Evolutionary conservation across 768 basidiomycete species (phyloP).

Genomic region (Pisolithus marmoratus): DNA sequence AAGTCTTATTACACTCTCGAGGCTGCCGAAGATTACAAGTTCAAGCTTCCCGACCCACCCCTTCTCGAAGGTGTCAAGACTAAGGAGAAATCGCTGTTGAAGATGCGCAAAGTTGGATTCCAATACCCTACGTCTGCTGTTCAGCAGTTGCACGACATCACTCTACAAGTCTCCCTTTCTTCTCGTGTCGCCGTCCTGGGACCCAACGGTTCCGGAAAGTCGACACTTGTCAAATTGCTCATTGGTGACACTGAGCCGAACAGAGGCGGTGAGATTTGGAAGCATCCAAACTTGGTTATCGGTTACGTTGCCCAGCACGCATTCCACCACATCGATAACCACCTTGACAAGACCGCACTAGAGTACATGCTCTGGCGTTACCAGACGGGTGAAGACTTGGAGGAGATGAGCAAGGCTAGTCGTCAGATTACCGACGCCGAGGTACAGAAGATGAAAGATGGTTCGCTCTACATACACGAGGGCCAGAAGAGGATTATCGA

Average conservation of each 20-base stretch:
- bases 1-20: constrained; percentile 97
- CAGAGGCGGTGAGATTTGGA: constrained; percentile 97
- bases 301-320: constrained; percentile 99
- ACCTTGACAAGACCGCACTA: constrained; percentile 97
- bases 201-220: constrained; percentile 98
- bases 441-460: constrained; percentile 94
- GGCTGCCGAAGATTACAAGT: constrained; percentile 94
- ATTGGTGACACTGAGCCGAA: constrained; percentile 96
- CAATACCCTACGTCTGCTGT: constrained; percentile 84
- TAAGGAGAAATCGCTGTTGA: constrained; percentile 94
- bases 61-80: constrained; percentile 99
- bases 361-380: constrained; percentile 99
- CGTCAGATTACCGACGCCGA: constrained; percentile 87
- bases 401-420: constrained; percentile 91
- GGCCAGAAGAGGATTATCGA: constrained; percentile 95
- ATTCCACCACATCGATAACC: constrained; percentile 98
- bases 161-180: constrained; percentile 94
- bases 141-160: constrained; percentile 92
- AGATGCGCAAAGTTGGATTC: constrained; percentile 98
- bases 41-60: constrained; percentile 96
- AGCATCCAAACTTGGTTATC: constrained; percentile 99
- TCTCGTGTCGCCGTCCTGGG: constrained; percentile 98
- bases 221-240: constrained; percentile 93
- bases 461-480: constrained; percentile 77
- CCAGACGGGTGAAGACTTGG: constrained; percentile 98